phyloP scores from a whole-genome alignment of 306 rosid species.

The Citrullus colocynthis region DNA sequence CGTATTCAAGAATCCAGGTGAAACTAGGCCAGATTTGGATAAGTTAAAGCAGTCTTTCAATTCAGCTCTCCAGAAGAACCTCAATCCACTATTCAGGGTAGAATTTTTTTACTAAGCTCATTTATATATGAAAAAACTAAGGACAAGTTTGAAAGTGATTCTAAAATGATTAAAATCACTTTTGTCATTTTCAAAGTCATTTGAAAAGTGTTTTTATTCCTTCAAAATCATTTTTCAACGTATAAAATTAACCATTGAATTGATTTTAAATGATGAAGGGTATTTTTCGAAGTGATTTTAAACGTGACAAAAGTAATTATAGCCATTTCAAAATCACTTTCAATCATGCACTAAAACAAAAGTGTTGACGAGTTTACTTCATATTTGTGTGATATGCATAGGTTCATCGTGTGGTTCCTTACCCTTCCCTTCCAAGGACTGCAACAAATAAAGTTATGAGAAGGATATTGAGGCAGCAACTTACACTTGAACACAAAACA shows the following conservation, averaged over 20 bases:
- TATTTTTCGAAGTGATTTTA: too few relatives aligned
- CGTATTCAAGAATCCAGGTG: constrained; percentile 41
- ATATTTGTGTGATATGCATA: constrained; percentile 5
- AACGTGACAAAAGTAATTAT: too few relatives aligned
- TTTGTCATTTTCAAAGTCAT: too few relatives aligned
- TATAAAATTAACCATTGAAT: too few relatives aligned
- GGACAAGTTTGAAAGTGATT: too few relatives aligned
- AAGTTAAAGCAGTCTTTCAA: constrained; percentile 48
- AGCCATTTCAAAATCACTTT: too few relatives aligned
- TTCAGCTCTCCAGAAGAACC: constrained; percentile 76
- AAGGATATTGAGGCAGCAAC: constrained; percentile 68
- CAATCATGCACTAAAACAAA: background rate
- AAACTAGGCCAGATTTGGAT: constrained; percentile 24
- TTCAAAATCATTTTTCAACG: too few relatives aligned
- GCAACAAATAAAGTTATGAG: constrained; percentile 93
- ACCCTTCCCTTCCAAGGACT: constrained; percentile 75
- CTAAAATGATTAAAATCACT: too few relatives aligned
- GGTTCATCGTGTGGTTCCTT: constrained; percentile 59
- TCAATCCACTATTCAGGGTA: constrained; percentile 88
- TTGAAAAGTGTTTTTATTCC: too few relatives aligned
- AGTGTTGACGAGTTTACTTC: background rate
- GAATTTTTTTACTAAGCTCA: constrained; percentile 14
- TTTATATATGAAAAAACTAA: background rate
- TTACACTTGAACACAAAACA: constrained; percentile 29
- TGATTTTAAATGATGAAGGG: too few relatives aligned